Evolutionary conservation across 345 rosid species (phyloP), one percentile per base, ranked within the genome.

Genomic region (Mercurialis annua): DNA sequence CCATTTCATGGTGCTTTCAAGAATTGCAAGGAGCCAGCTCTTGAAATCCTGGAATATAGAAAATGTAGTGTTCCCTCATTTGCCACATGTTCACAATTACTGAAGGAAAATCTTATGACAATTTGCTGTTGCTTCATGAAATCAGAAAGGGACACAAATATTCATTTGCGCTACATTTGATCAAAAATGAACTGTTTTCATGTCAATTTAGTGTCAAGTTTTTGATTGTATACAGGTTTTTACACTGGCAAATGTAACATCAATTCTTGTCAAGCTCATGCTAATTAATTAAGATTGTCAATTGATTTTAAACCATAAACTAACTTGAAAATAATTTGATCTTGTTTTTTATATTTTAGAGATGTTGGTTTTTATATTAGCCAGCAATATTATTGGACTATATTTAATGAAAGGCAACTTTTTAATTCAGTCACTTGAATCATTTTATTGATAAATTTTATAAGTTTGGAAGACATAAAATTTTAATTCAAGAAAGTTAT

Each of bases 61-160:
- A 20, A 24, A 20, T 29, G 63, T 53, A 23, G 17, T 64, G 73
- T 64, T n/a, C 59, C 71, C 59, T 1, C 34, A 29, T 43, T 18
- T 33, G 58, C 33, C 43, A 44, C 44, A 59, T 46, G 29, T 36
- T 52, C 67, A 64, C 69, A 67, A 59, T 16, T 33, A 44, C 30
- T 63, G 43, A 55, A 18, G 2, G 54, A 40, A 42, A 65, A 57
- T 21, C 71, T 34, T 14, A 16, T n/a, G 57, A 33, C 69, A 66
- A 61, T n/a, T 20, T 7, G 23, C 34, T 33, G 18, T 10, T 67
- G 31, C 65, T 42, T 36, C 20, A 3, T 15, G 46, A 14, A 3
- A 65, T n/a, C 23, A 46, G 24, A 42, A 3, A 38, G 48, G 6
- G 40, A 49, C 56, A 38, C 10, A 11, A 54, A 14, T n/a, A n/a